Base-by-base conservation (phyloP, 148 eudicot species). In the Selenicereus undatus region DNA sequence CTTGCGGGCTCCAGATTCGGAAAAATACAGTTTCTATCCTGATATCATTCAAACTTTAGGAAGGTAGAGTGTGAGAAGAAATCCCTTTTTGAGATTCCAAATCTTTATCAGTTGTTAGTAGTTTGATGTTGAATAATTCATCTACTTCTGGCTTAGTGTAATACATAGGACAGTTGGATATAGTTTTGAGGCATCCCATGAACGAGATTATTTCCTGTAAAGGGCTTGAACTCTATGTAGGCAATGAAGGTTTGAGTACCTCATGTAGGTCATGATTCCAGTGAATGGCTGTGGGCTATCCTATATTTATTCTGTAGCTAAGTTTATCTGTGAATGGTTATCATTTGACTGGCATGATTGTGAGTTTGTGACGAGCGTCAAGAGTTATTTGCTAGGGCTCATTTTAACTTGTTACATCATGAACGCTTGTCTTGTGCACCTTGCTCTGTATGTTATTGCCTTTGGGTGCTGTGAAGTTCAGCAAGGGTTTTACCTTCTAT, bases 11-110 rank as follows among this genome's bases (percentile, higher is more conserved):
- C 98, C 99, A 73, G 83, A 87, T 58, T 48, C 48, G 32, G 97
- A 92, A 77, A 94, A 90, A 84, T 92, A 86, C 81, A 84, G 45
- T 75, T 74, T 88, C 32, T 88, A 89, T 78, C 94, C 97, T 71
- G 97, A 90, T 78, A 81, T 97, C 78, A 84, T 97, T 82, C 93
- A 85, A 86, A 86, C 87, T 81, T 82, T 97, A 79, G 93, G 92
- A 92, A 94, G 99, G 99, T 97, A 84, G 75, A 51, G 17, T 11
- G 10, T 75, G 65, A 74, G 45, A 43, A 56, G 26, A 43, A 65
- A 2, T 73, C 45, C 73, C 20, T 21, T 60, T 66, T 54, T 77
- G 32, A 22, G 43, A 74, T 71, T 79, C 21, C n/a, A 43, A 39
- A 16, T 74, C 12, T 60, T 56, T 26, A 6, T 27, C 18, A 20